phyloP scores from a whole-genome alignment of 1,284 basidiomycete species.

The Caloboletus inedulis region DNA sequence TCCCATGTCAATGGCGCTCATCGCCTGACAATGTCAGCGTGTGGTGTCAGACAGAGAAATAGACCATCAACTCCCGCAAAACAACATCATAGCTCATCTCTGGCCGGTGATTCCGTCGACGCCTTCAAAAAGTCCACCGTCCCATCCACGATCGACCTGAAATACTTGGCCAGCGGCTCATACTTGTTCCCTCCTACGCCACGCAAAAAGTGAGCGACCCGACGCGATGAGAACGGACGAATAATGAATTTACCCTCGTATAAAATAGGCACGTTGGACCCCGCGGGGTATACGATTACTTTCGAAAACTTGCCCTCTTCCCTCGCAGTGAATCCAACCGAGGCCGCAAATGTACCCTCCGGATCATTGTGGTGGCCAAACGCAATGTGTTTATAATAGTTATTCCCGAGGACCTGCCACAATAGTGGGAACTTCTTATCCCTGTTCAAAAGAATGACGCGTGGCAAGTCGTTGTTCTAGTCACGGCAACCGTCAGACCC shows the following conservation, averaged over 20 bases:
- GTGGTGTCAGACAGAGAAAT: background rate
- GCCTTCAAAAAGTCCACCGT: slow-evolving; percentile 48
- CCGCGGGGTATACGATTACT: slow-evolving; percentile 62
- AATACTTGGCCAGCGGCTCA: slow-evolving; percentile 64
- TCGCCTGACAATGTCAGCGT: background rate
- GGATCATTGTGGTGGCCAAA: slow-evolving; percentile 71
- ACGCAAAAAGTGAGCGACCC: background rate
- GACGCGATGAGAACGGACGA: background rate
- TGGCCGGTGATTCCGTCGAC: slow-evolving; percentile 18
- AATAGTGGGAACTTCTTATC: slow-evolving; percentile 77
- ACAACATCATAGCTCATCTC: slow-evolving; percentile 28
- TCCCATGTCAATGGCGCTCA: background rate
- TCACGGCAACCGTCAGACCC: slow-evolving; percentile 1
- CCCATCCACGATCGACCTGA: slow-evolving; percentile 64
- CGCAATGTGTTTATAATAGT: slow-evolving; percentile 62
- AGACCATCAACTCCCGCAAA: slow-evolving; percentile 5
- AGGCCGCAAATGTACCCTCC: slow-evolving; percentile 53
- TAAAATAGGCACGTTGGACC: slow-evolving; percentile 49
- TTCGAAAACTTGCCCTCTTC: slow-evolving; percentile 56
- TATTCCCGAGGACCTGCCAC: slow-evolving; percentile 83
- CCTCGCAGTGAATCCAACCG: slow-evolving; percentile 53
- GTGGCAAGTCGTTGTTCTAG: slow-evolving; percentile 55
- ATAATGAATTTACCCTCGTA: slow-evolving; percentile 52
- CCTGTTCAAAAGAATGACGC: slow-evolving; percentile 73
- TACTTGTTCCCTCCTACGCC: slow-evolving; percentile 57